Conservation (phyloP, 306 rosid genomes). For the Delonix regia region DNA sequence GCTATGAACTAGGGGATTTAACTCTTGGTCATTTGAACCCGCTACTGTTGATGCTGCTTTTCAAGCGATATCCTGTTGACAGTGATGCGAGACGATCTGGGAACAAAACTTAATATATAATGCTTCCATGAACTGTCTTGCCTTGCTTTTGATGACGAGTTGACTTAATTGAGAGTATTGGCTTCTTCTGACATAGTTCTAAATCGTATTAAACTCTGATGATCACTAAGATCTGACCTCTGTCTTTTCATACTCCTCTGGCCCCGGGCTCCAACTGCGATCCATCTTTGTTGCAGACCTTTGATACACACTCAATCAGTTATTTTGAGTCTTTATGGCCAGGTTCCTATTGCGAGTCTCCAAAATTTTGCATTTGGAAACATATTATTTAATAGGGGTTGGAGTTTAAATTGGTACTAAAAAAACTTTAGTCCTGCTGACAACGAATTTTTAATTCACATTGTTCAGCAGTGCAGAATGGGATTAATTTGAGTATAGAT, state of each 20-base stretch:
- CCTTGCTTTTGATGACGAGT: neutral
- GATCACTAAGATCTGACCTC: neutral
- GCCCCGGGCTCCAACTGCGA: neutral
- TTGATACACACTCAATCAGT: neutral
- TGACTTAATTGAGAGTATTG: constrained; percentile 8
- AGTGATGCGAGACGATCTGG: neutral
- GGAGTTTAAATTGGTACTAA: neutral
- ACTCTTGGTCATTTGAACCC: neutral
- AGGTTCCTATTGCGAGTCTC: neutral
- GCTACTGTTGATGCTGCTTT: neutral
- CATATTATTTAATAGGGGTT: neutral
- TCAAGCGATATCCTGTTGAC: neutral
- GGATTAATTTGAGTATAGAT: constrained; percentile 21
- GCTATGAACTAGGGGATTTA: neutral
- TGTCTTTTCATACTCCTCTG: neutral
- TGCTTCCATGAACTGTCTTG: neutral
- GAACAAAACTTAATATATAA: neutral
- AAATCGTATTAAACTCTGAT: neutral
- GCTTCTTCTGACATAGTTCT: neutral
- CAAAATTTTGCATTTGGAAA: neutral
- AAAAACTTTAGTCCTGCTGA: constrained; percentile 14
- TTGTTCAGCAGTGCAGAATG: neutral
- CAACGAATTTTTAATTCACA: constrained; percentile 15
- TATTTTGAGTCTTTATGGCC: constrained; percentile 6
- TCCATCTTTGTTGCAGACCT: neutral